phyloP scores from a whole-genome alignment of 352 stramenopile species.

The Phytopythium helicoides region DNA sequence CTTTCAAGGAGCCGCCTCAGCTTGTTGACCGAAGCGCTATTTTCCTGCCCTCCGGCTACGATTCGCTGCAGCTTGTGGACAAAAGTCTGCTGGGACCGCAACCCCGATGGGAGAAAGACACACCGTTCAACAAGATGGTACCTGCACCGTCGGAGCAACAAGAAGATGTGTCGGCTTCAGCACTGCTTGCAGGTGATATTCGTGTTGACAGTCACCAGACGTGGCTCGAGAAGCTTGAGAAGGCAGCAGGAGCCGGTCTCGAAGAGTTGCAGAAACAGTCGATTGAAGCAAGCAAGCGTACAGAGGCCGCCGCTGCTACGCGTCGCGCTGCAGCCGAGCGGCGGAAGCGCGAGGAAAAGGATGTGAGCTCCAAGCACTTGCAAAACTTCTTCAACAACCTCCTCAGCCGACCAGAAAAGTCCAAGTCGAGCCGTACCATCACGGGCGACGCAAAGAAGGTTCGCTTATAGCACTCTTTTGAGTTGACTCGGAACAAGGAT shows the following conservation, averaged over 20 bases:
- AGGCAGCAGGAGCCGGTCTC: slow-evolving; percentile 67
- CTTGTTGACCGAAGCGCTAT: slow-evolving; percentile 69
- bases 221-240: slow-evolving; percentile 84
- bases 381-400: slow-evolving; percentile 89
- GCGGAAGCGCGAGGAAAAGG: slow-evolving; percentile 77
- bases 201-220: slow-evolving; percentile 65
- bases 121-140: slow-evolving; percentile 82
- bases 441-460: slow-evolving; percentile 66
- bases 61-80: slow-evolving; percentile 71
- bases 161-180: slow-evolving; percentile 24
- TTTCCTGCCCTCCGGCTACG: slow-evolving; percentile 77
- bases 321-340: slow-evolving; percentile 68
- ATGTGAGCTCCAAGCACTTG: slow-evolving; percentile 83
- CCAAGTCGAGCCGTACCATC: slow-evolving; percentile 62
- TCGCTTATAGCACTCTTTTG: slow-evolving; percentile 1
- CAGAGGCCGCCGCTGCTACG: slow-evolving; percentile 61
- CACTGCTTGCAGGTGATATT: slow-evolving; percentile 39
- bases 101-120: slow-evolving; percentile 69
- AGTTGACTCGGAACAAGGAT: slow-evolving; percentile 3
- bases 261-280: slow-evolving; percentile 85
- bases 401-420: slow-evolving; percentile 80
- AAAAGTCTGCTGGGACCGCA: slow-evolving; percentile 77
- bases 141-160: slow-evolving; percentile 41
- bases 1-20: slow-evolving; percentile 65
- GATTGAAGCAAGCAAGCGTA: slow-evolving; percentile 80